Evolutionary conservation across 768 basidiomycete species (phyloP), one percentile per base, ranked within the genome.

Genomic region (Pluteus cervinus): DNA sequence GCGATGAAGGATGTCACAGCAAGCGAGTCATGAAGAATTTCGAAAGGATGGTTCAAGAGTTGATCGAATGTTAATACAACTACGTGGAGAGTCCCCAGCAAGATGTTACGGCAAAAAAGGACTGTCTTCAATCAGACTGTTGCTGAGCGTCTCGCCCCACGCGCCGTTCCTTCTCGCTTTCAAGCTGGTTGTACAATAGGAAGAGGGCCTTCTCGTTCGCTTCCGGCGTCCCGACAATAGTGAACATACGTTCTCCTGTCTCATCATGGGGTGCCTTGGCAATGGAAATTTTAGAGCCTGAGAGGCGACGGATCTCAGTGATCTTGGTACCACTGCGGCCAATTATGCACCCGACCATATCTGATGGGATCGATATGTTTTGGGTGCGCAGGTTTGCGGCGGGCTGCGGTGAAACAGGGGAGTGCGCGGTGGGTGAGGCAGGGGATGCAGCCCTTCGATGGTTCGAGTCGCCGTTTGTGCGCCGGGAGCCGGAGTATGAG

Each of bases 211-310:
- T 94, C 66, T 99, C 94, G 61, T 96, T 97, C 49, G 89, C 86
- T 62, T 92, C 89, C 33, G 90, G 86, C 9, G 91, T 91, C 39
- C 96, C 96, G 32, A 96, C 75, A 58, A 99, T 98, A 44, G 96
- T 91, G 69, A 99, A 99, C 94, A 99, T 97, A 49, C 96, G 76
- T 69, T 99, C 96, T 53, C 94, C 96, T 28, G 93, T 92, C 54
- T 98, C 96, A 53, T 98, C 96, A 55, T 98, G 96, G n/a, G 96
- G 91, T 33, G 88, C 85, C 65, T 99, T 99, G 49, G 96, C 96
- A 54, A 99, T 99, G 39, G 86, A 90, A 59, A 99, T 99, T 68
- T 92, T 91, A 51, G 89, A 94, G 26, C 96, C 96, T 44, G 91
- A 96, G 30, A 98, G 79, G 41, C 94, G 87, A 52, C 96, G 88